Base-by-base conservation (phyloP, 768 basidiomycete species). In the Coprinopsis cinerea region DNA sequence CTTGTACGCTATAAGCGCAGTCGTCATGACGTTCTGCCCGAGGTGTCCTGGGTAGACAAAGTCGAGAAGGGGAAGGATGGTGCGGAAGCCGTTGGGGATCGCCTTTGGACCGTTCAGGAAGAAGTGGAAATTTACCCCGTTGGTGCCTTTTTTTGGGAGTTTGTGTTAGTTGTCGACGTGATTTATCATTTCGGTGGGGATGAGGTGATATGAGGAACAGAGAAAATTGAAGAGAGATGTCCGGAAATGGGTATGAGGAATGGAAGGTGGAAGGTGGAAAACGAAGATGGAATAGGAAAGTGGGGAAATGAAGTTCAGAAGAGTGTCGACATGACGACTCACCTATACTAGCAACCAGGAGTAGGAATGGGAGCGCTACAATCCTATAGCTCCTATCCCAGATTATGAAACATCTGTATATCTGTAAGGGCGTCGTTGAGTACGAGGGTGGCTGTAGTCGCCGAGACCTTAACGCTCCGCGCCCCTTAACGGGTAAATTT, bases 381-480 rank as follows among this genome's bases (percentile, higher is more conserved):
- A 66, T 48, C 49, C 25, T 32, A 15, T 44, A 52, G n/a, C 52
- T 55, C 18, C 53, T 51, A 35, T 58, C 53, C 64, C 64, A 66
- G 14, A 66, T 57, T 24, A 61, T 55, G 44, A 60, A 66, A 43
- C 63, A 64, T 22, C 64, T 57, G 47, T 62, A 65, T 25, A 64
- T 64, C 64, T 64, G 34, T 37, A 26, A 22, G 30, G 11, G 35
- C 6, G 14, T 23, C 24, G 32, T 4, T 11, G 42, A 25, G 13
- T 22, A 44, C 11, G 42, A 14, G 42, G 23, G 24, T 15, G 14
- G 11, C n/a, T 30, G 28, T 9, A 46, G 2, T 48, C 15, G 43
- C 23, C 20, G 13, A 22, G n/a, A 15, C n/a, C n/a, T n/a, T n/a
- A n/a, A n/a, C n/a, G n/a, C n/a, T n/a, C n/a, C n/a, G n/a, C n/a